Conservation (phyloP, 1,284 basidiomycete species). For the Pterula multifida region DNA sequence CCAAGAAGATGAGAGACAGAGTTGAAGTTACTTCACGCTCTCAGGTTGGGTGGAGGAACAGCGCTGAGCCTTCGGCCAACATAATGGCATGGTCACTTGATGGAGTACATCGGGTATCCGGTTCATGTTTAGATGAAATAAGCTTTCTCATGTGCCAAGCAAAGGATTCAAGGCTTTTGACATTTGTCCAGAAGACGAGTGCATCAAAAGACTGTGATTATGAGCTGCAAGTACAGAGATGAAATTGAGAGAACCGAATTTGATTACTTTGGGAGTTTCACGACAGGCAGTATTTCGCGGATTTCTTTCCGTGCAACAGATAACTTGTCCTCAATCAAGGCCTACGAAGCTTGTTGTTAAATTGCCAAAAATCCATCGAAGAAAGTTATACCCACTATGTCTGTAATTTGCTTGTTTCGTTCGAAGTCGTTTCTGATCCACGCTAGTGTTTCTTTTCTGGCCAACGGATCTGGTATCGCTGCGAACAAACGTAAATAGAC, state of each 20-base stretch:
- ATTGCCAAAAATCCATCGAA: constrained; percentile 6
- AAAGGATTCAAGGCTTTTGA: not conserved
- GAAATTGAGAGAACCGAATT: not conserved
- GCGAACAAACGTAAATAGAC: not conserved
- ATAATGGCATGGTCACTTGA: not conserved
- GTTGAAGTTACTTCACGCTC: not conserved
- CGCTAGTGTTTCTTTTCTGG: constrained; percentile 49
- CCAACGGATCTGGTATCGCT: constrained; percentile 50
- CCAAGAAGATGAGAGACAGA: not conserved
- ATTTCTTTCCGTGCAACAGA: constrained; percentile 41
- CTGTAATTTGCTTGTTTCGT: constrained; percentile 40
- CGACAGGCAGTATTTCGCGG: constrained; percentile 28
- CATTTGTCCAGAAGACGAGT: not conserved
- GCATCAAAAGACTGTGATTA: not conserved
- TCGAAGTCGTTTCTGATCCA: constrained; percentile 71
- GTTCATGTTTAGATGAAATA: not conserved
- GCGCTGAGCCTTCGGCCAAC: not conserved
- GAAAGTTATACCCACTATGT: constrained; percentile 31
- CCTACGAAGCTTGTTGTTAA: constrained; percentile 18
- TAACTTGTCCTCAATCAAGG: constrained; percentile 36
- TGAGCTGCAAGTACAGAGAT: not conserved
- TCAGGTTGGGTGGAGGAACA: not conserved
- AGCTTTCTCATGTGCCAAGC: not conserved
- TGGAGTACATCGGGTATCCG: not conserved
- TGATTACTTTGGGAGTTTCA: not conserved